A percentile compares a stretch with the other conserved stretches of the same genome.
These are phyloP conservation scores for Olyra latifolia DNA, from an alignment of 176 grass and related monocot genomes.

Conservation along the genomic window DNA sequence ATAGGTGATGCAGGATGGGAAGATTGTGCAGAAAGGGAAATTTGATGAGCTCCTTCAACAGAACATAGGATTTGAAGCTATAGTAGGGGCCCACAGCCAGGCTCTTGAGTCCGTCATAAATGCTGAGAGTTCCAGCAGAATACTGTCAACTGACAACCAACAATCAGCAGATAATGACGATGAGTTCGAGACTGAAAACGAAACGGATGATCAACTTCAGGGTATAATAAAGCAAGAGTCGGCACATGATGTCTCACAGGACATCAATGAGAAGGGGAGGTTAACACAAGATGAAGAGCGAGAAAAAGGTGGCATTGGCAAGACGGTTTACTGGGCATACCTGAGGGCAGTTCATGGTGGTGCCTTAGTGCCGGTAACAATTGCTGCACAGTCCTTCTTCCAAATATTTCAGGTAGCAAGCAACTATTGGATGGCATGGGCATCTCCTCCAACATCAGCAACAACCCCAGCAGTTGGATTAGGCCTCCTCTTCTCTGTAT, in stretches of 20 bases:
- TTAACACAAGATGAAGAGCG: conserved; percentile 94
- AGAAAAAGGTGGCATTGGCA: conserved; percentile 83
- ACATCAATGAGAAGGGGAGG: conserved; percentile 70
- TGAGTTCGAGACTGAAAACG: conserved; percentile 51
- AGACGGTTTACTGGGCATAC: conserved; percentile 87
- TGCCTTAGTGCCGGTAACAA: conserved; percentile 67
- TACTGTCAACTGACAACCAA: conserved; percentile 26
- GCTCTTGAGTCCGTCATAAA: conserved; percentile 86
- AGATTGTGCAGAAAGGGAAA: conserved; percentile 72
- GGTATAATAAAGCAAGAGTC: conserved; percentile 90
- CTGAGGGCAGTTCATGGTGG: conserved; percentile 71
- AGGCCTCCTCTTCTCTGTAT: conserved; percentile 65
- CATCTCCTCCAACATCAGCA: conserved; percentile 58
- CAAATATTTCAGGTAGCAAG: conserved; percentile 85
- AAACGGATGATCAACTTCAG: conserved; percentile 45
- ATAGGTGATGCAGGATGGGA: conserved; percentile 97
- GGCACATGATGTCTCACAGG: conserved; percentile 58
- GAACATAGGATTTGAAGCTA: conserved; percentile 83
- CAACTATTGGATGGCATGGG: conserved; percentile 99
- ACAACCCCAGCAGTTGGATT: conserved; percentile 53
- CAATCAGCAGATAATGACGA: conserved; percentile 42
- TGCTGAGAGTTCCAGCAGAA: conserved; percentile 85
- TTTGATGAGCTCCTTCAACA: conserved; percentile 87
- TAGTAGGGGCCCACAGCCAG: conserved; percentile 90
- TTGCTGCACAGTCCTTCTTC: conserved; percentile 71